These are phyloP conservation scores for Pleurotus salmoneostramineus DNA, from an alignment of 768 basidiomycete species.

Conservation along the genomic window DNA sequence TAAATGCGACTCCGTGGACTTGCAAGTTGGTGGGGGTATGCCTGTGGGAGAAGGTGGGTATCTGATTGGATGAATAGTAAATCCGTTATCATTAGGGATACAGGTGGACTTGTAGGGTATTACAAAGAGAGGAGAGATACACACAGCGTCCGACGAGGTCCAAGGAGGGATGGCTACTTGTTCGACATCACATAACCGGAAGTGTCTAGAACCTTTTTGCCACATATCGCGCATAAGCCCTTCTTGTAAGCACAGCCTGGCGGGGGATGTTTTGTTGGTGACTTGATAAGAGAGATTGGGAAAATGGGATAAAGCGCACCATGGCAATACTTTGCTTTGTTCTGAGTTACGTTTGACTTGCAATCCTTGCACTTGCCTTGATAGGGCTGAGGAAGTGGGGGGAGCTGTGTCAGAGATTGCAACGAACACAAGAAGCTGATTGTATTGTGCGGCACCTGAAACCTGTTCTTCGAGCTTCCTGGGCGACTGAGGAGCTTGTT, in stretches of 20 bases:
- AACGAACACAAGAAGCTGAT: conserved; percentile 12
- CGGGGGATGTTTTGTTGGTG: conserved; percentile 8
- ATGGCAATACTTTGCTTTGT: conserved; percentile 87
- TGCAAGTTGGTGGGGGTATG: no score
- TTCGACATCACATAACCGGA: conserved; percentile 81
- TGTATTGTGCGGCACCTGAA: conserved; percentile 46
- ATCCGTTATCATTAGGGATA: conserved; percentile 7
- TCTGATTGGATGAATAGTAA: not conserved
- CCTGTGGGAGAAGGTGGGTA: not conserved
- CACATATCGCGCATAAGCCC: conserved; percentile 83
- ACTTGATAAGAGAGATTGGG: not conserved
- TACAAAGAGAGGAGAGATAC: conserved; percentile 1
- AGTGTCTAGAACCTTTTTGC: conserved; percentile 82
- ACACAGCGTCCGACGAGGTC: conserved; percentile 5
- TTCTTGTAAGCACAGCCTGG: conserved; percentile 87
- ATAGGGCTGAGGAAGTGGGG: conserved; percentile 57
- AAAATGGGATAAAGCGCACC: conserved; percentile 40
- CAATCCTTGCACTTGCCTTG: conserved; percentile 86
- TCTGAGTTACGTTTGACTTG: conserved; percentile 80
- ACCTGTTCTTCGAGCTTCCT: conserved; percentile 71
- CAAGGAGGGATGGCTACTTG: conserved; percentile 42
- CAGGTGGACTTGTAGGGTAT: conserved; percentile 1
- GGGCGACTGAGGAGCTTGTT: conserved; percentile 76
- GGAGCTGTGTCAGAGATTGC: conserved; percentile 10
- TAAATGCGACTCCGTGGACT: no score